phyloP scores from a whole-genome alignment of 768 basidiomycete genomes.

The Candolleomyces efflorescens region DNA sequence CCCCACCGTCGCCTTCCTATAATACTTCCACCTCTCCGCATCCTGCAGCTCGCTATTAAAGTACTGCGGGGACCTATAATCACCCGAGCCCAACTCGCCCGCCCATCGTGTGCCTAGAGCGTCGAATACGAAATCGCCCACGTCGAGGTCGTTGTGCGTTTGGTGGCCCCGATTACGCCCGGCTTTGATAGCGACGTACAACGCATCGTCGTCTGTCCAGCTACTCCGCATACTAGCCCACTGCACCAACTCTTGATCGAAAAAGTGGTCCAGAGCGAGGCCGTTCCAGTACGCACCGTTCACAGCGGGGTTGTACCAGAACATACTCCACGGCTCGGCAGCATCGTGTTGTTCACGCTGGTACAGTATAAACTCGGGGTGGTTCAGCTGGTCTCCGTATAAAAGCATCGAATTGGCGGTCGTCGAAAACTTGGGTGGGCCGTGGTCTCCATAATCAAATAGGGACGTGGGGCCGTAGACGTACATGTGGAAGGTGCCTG shows the following conservation, averaged over 20 bases:
- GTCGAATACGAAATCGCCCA: constrained; percentile 93
- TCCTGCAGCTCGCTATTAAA: constrained; percentile 72
- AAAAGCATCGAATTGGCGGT: constrained; percentile 88
- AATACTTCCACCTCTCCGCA: constrained; percentile 82
- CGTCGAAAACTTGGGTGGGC: constrained; percentile 92
- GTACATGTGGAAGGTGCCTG: constrained; percentile 90
- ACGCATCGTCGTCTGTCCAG: constrained; percentile 84
- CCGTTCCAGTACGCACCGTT: constrained; percentile 92
- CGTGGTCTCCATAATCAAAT: constrained; percentile 82
- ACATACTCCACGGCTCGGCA: constrained; percentile 81
- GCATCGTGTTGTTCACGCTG: constrained; percentile 88
- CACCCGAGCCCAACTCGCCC: constrained; percentile 87
- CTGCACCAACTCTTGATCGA: constrained; percentile 64
- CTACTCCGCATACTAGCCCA: constrained; percentile 92
- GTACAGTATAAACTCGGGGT: constrained; percentile 76
- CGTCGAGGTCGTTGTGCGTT: constrained; percentile 93
- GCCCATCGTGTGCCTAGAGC: constrained; percentile 92
- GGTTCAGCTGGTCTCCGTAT: constrained; percentile 64
- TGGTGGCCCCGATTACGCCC: constrained; percentile 80
- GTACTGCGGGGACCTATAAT: constrained; percentile 74
- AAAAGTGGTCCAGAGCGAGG: constrained; percentile 76
- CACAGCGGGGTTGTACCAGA: constrained; percentile 87
- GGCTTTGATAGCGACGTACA: constrained; percentile 88
- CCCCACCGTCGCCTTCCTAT: constrained; percentile 94
- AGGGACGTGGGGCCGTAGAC: constrained; percentile 78